Evolutionary conservation across 352 stramenopile genomes (phyloP), one percentile per base, ranked within the genome.

Genomic region (Hyaloperonospora arabidopsidis): DNA sequence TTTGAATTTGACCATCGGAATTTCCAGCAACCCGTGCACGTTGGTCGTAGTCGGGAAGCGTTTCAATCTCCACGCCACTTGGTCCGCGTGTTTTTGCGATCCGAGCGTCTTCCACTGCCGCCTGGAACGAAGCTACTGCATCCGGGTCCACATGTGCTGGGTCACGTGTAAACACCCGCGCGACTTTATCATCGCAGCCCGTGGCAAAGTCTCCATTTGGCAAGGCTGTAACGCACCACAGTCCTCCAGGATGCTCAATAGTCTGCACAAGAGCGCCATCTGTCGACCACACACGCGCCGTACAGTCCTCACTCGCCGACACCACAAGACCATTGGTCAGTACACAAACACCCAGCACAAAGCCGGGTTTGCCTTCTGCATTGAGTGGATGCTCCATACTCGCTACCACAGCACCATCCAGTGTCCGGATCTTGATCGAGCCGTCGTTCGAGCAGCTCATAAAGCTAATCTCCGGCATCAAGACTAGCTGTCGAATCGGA

Each of bases 1-100:
- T 90, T 67, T 98, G 89, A 36, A 98, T 95, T 63, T 98, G 86
- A 17, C 93, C 91, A 61, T 98, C 93, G 2, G 86, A 97, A 19
- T 71, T 88, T 28, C 95, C 85, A 25, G 69, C 58, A 17, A 84
- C 66, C 14, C 68, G 64, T 21, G 72, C 76, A 35, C 93, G 84
- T 49, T 91, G 67, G 38, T 97, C 92, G 61, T 97, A 98, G 50
- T 95, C 76, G 0, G 92, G 89, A n/a, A 98, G 68, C 50, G 95
- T 93, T 17, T 90, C 83, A 51, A 98, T 92, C 64, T 98, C 94
- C 34, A 98, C 89, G 1, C 81, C 69, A 29, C 88, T 95, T 0
- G 93, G 92, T 25, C 93, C 95, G 47, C 79, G 74, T 60, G 76
- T 65, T 34, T 67, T 82, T 15, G 76, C 64, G 28, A 87, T 67